These are phyloP conservation scores for Bidens hawaiensis DNA, from an alignment of 140 eudicot species.

Conservation along the genomic window DNA sequence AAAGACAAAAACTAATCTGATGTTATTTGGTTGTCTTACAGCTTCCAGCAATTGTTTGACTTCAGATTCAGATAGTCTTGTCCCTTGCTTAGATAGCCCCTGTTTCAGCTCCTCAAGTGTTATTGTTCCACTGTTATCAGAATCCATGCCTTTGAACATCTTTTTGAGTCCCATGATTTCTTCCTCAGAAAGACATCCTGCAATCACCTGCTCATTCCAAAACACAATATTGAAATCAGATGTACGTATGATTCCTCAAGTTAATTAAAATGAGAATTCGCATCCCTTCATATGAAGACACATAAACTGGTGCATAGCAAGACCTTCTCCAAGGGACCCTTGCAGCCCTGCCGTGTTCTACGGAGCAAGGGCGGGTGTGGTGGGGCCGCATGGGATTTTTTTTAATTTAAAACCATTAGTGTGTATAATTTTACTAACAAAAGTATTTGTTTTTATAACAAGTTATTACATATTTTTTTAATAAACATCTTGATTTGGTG, in stretches of 20 bases:
- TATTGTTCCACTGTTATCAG: constrained; percentile 88
- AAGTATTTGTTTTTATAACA: too few relatives aligned
- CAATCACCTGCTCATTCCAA: constrained; percentile 64
- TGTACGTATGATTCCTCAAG: too few relatives aligned
- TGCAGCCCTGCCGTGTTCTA: too few relatives aligned
- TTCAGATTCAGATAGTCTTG: constrained; percentile 75
- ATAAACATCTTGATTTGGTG: too few relatives aligned
- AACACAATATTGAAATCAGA: constrained; percentile 1
- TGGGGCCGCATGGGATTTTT: too few relatives aligned
- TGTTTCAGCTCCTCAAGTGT: constrained; percentile 93
- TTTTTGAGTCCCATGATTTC: constrained; percentile 94
- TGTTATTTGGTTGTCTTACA: constrained; percentile 41
- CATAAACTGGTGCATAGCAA: too few relatives aligned
- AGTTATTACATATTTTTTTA: too few relatives aligned
- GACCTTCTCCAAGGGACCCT: too few relatives aligned
- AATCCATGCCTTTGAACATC: constrained; percentile 95
- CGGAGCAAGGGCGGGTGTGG: too few relatives aligned
- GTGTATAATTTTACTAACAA: too few relatives aligned
- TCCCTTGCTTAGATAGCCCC: constrained; percentile 85
- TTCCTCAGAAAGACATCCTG: constrained; percentile 97
- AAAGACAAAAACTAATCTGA: not conserved
- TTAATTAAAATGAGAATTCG: too few relatives aligned
- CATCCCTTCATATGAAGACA: not conserved
- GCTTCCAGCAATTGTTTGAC: constrained; percentile 96
- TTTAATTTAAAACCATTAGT: too few relatives aligned